Evolutionary conservation across 805 yeast genomes (phyloP).

Genomic region (Pichia membranifaciens): DNA sequence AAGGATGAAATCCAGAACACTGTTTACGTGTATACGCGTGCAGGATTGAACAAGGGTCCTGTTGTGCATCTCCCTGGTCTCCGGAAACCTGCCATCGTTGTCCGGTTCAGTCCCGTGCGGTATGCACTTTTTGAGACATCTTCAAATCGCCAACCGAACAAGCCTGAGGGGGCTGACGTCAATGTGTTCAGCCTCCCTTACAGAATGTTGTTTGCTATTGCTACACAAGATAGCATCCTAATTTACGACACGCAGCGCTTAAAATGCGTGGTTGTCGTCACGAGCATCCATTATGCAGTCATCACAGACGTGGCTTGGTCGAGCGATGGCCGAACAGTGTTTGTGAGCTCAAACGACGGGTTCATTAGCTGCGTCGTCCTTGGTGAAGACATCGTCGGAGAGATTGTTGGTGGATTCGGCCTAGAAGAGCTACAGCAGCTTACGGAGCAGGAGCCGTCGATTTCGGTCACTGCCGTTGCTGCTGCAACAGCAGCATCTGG

Average conservation of each 20-base stretch:
- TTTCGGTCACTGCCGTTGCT: not conserved
- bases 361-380: conserved; percentile 70
- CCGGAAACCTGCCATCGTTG: conserved; percentile 77
- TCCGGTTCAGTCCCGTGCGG: conserved; percentile 65
- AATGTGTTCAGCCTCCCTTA: conserved; percentile 57
- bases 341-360: conserved; percentile 87
- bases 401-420: conserved; percentile 27
- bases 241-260: conserved; percentile 73
- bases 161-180: no score
- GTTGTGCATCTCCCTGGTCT: conserved; percentile 74
- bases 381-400: conserved; percentile 52
- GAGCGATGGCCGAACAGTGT: conserved; percentile 59
- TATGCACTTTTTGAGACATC: conserved; percentile 36
- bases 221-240: conserved; percentile 79
- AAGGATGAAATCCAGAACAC: conserved; percentile 43
- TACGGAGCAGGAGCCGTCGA: not conserved
- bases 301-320: conserved; percentile 89
- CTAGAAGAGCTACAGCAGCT: not conserved
- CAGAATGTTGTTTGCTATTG: conserved; percentile 84
- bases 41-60: conserved; percentile 63
- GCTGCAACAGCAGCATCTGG: no score
- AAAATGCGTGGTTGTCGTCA: conserved; percentile 65
- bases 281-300: conserved; percentile 81
- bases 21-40: conserved; percentile 72
- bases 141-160: no score